These are phyloP conservation scores for Podaxis sp. DNA, from an alignment of 768 basidiomycete genomes.

Conservation along the genomic window DNA sequence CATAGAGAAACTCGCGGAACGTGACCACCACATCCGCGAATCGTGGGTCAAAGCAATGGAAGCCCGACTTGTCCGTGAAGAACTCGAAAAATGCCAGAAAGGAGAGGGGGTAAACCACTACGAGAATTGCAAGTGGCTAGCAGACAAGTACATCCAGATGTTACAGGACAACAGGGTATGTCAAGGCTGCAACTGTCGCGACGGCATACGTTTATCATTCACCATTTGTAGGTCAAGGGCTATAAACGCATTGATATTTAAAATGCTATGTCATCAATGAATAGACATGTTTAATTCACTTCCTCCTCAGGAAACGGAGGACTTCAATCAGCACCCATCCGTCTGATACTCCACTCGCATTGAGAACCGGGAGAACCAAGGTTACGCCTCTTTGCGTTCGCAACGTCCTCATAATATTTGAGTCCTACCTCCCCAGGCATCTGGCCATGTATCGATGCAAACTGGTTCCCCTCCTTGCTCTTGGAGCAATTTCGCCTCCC, in stretches of 20 bases:
- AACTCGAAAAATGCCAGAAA: slow-evolving; percentile 86
- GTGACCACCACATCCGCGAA: slow-evolving; percentile 80
- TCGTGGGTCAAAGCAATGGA: slow-evolving; percentile 97
- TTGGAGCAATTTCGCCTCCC: no score
- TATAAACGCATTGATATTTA: slow-evolving; percentile 73
- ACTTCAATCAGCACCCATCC: neutral
- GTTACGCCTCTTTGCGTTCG: no score
- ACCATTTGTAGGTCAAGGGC: slow-evolving; percentile 63
- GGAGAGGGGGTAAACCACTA: slow-evolving; percentile 91
- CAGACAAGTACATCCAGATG: slow-evolving; percentile 80
- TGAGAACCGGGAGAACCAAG: neutral
- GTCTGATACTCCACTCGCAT: neutral
- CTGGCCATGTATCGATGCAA: no score
- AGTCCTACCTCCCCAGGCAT: no score
- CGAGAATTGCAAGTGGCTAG: slow-evolving; percentile 83
- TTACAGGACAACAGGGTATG: slow-evolving; percentile 78
- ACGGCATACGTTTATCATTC: neutral
- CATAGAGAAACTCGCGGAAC: slow-evolving; percentile 60
- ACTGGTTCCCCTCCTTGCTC: no score
- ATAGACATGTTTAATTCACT: neutral
- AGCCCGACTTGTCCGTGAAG: slow-evolving; percentile 80
- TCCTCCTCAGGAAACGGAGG: neutral
- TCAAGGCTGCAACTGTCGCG: slow-evolving; percentile 11
- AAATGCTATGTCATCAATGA: neutral
- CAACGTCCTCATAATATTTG: no score